Conservation (phyloP, 169 alveolate genomes). For the Cryptosporidium ryanae region DNA sequence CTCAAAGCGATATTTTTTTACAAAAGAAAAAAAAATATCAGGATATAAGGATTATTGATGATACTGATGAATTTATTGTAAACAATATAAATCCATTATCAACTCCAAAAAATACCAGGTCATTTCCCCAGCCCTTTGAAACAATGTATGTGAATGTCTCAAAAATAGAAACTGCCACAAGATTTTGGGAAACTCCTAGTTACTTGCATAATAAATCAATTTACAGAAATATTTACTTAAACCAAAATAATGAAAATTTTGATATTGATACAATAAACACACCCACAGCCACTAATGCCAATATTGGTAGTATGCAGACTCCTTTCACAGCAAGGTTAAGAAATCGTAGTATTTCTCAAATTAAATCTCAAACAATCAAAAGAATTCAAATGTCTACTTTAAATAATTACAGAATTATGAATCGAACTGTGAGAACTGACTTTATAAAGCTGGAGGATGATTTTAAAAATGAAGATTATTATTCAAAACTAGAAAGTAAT, state of each 20-base stretch:
- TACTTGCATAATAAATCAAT: neutral
- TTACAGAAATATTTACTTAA: neutral
- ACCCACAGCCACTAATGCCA: neutral
- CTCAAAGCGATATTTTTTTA: neutral
- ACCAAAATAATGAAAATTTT: neutral
- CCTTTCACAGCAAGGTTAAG: conserved; percentile 42
- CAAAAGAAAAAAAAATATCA: conserved; percentile 2
- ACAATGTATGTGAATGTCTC: neutral
- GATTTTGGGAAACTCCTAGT: neutral
- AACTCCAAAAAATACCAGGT: conserved; percentile 5
- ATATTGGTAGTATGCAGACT: conserved; percentile 1
- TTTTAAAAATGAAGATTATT: neutral
- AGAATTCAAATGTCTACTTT: conserved; percentile 53
- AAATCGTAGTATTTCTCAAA: conserved; percentile 13
- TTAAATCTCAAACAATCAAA: conserved; percentile 61
- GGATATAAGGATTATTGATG: conserved; percentile 1
- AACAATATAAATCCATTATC: neutral
- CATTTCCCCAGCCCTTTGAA: neutral
- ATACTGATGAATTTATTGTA: neutral
- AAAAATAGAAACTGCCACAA: neutral
- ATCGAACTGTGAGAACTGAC: neutral
- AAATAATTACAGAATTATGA: conserved; percentile 11
- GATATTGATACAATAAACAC: neutral
- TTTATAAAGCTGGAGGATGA: neutral
- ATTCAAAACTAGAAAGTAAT: neutral